Evolutionary conservation across 495 filamentous ascomycete species (phyloP).

Genomic region (Daldinia vernicosa): DNA sequence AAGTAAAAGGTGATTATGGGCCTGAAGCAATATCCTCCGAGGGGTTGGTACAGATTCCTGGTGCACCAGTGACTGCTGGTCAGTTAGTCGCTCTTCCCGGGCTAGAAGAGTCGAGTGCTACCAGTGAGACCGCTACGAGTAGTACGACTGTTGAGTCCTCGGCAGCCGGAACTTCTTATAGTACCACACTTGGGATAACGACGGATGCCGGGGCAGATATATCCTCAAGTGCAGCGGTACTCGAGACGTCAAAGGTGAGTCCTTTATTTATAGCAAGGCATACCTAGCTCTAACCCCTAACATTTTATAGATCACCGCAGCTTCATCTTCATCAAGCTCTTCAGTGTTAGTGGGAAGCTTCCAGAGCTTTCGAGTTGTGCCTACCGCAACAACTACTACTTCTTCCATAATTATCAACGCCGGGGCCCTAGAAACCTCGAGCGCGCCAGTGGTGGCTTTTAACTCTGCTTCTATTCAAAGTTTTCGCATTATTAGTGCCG

Average conservation of each 20-base stretch:
- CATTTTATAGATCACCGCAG: not conserved
- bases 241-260: constrained; percentile 15
- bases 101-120: not conserved
- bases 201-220: not conserved
- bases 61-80: constrained; percentile 29
- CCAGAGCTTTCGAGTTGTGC: constrained; percentile 23
- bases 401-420: constrained; percentile 13
- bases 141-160: constrained; percentile 7
- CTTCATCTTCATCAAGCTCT: constrained; percentile 4
- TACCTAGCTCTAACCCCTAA: not conserved
- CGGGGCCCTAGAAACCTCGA: constrained; percentile 14
- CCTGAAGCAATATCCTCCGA: not conserved
- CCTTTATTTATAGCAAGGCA: not conserved
- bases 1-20: not conserved
- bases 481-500: constrained; percentile 24
- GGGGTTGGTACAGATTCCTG: constrained; percentile 18
- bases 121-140: constrained; percentile 3
- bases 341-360: not conserved
- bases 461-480: constrained; percentile 15
- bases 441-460: not conserved
- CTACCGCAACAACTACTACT: too few relatives aligned
- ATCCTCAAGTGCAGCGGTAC: too few relatives aligned
- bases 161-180: constrained; percentile 3
- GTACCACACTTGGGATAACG: constrained; percentile 12
- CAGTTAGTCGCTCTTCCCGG: constrained; percentile 34